Percentiles rank a stretch among this genome's conserved stretches.
Evolutionary conservation across 306 rosid genomes (phyloP).

Genomic region (Glycine soja): DNA sequence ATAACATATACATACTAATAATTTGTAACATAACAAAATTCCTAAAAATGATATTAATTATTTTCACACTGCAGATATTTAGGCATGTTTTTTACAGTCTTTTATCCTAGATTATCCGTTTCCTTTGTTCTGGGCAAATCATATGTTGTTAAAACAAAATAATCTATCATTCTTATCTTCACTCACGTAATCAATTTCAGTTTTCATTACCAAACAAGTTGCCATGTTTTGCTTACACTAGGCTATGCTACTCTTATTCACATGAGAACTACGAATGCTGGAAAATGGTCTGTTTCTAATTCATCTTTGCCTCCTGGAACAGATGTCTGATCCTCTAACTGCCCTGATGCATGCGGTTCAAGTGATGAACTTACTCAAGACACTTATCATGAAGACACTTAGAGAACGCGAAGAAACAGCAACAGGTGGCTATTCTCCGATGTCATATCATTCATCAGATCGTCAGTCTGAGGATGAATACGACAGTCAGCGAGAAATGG

Average conservation of each 20-base stretch:
- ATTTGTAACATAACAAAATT: neutral
- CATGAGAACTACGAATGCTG: neutral
- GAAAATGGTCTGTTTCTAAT: constrained; percentile 15
- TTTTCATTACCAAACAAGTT: constrained; percentile 21
- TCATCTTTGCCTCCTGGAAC: constrained; percentile 42
- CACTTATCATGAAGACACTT: constrained; percentile 77
- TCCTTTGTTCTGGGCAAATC: too few relatives aligned
- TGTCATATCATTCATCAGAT: constrained; percentile 76
- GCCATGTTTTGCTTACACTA: neutral
- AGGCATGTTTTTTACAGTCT: neutral
- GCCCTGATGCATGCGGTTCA: constrained; percentile 99
- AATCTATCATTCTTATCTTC: neutral
- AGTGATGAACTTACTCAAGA: constrained; percentile 96
- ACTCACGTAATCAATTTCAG: neutral
- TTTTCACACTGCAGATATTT: neutral
- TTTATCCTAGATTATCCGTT: neutral
- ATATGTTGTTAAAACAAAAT: too few relatives aligned
- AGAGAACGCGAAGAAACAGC: constrained; percentile 80
- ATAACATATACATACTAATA: neutral
- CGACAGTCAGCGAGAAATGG: constrained; percentile 76
- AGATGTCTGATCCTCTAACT: constrained; percentile 99
- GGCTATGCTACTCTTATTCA: neutral
- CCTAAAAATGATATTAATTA: neutral
- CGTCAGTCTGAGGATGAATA: constrained; percentile 69
- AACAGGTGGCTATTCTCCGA: constrained; percentile 70